Base-by-base conservation (phyloP, 352 stramenopile species). In the Globisporangium splendens region DNA sequence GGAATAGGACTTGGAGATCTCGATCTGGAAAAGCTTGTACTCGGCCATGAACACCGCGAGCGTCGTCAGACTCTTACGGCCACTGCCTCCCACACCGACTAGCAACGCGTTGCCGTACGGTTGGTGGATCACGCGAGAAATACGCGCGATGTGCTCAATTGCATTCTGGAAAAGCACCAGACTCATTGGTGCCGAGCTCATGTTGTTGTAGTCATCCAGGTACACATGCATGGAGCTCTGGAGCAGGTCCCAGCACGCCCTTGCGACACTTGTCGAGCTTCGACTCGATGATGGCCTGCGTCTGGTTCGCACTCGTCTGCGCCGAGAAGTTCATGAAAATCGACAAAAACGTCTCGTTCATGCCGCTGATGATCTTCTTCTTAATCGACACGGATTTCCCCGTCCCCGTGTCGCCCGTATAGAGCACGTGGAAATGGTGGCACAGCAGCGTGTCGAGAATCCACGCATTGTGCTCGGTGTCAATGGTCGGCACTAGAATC, bases 141-240 rank as follows among this genome's bases (percentile, higher is more conserved):
- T 98, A 15, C 95, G 86, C 11, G 89, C 83, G 8, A 98, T 78
- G 68, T 98, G 95, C 68, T 98, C 91, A 31, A 98, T 94, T 7
- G 95, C 95, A 56, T 98, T 97, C 63, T 96, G 83, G 62, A 98
- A 98, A 8, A 98, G 73, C 52, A 98, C 95, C 18, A 98, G 74
- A 8, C 82, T 83, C 95, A 98, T 98, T 1, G 89, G 91, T 35
- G 93, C 92, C 2, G 89, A 84, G 55, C 83, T 96, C 74, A 97
- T 97, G 62, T 96, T 96, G 75, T 98, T 98, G 73, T 97, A 98
- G 59, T 98, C 95, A 22, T 97, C 86, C 10, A 98, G 72, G 60
- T 97, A 98, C 35, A 92, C 75, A 18, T 86, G 75, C 93, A 98
- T 97, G 8, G 84, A 80, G 42, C 79, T 73, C 22, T 92, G 75